These are phyloP conservation scores for Fomes fomentarius DNA, from an alignment of 1,284 basidiomycete genomes.

Conservation along the genomic window DNA sequence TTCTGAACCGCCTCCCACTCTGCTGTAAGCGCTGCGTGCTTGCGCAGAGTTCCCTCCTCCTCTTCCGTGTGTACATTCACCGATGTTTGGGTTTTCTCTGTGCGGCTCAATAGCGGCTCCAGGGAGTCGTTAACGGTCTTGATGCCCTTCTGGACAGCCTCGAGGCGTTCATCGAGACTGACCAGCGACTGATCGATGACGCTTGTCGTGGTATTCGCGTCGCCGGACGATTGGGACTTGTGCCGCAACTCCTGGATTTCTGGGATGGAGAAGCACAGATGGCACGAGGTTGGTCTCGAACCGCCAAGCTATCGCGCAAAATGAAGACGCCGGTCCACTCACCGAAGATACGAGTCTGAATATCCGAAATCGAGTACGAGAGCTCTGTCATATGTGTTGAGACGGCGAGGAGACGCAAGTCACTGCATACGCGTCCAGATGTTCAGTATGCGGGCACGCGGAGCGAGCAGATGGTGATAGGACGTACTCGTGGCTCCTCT, in stretches of 20 bases:
- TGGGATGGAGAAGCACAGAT: constrained; percentile 40
- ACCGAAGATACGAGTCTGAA: constrained; percentile 88
- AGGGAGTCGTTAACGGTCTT: constrained; percentile 66
- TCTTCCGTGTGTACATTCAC: constrained; percentile 43
- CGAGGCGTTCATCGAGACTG: constrained; percentile 79
- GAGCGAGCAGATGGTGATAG: neutral
- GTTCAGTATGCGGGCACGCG: constrained; percentile 10
- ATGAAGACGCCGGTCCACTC: constrained; percentile 24
- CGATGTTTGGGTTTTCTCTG: constrained; percentile 51
- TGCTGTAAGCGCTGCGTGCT: constrained; percentile 64
- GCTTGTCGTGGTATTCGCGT: constrained; percentile 56
- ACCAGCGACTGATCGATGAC: constrained; percentile 83
- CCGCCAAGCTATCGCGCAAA: neutral
- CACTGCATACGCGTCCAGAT: constrained; percentile 43
- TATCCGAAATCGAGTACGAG: constrained; percentile 81
- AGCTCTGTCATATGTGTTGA: constrained; percentile 85
- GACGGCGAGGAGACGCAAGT: constrained; percentile 72
- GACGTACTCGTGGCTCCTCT: constrained; percentile 56
- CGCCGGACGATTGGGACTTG: constrained; percentile 70
- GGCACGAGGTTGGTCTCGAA: neutral
- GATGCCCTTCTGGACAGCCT: constrained; percentile 71
- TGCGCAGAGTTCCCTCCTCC: constrained; percentile 60
- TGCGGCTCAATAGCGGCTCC: constrained; percentile 53
- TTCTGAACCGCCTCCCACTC: constrained; percentile 85
- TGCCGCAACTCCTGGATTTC: constrained; percentile 87